These are phyloP conservation scores for Neodidymelliopsis sp. DNA, from an alignment of 2,329 filamentous ascomycete species.

Conservation along the genomic window DNA sequence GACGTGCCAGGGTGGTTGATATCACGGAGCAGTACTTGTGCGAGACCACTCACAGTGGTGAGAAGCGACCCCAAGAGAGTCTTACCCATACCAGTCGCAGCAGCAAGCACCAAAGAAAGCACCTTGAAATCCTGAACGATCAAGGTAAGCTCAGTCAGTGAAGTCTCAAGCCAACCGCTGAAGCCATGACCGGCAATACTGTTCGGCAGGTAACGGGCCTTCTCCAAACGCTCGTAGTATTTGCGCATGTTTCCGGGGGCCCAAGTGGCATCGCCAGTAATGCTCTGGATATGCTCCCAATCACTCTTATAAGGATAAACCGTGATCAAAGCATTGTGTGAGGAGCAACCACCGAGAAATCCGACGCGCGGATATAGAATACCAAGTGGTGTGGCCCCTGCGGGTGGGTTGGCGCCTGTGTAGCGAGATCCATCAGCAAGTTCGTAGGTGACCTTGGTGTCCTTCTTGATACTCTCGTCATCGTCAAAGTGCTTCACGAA, in stretches of 20 bases:
- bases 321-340: slow-evolving; percentile 67
- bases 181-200: slow-evolving; percentile 61
- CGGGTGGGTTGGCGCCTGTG: slow-evolving; percentile 61
- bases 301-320: slow-evolving; percentile 65
- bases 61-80: slow-evolving; percentile 42
- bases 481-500: slow-evolving; percentile 67
- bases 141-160: slow-evolving; percentile 58
- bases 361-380: slow-evolving; percentile 65
- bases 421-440: slow-evolving; percentile 50
- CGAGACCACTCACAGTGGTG: slow-evolving; percentile 54
- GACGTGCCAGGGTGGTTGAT: slow-evolving; percentile 56
- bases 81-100: slow-evolving; percentile 59
- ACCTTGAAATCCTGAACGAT: slow-evolving; percentile 62
- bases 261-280: slow-evolving; percentile 67
- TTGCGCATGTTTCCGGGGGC: slow-evolving; percentile 67
- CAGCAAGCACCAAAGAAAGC: slow-evolving; percentile 59
- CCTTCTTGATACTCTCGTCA: slow-evolving; percentile 56
- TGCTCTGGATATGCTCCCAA: slow-evolving; percentile 62
- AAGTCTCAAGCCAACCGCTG: slow-evolving; percentile 63
- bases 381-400: slow-evolving; percentile 59
- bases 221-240: slow-evolving; percentile 63
- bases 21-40: slow-evolving; percentile 57
- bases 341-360: slow-evolving; percentile 63
- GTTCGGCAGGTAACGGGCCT: slow-evolving; percentile 58
- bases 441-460: slow-evolving; percentile 63